Percentiles rank a stretch among this genome's conserved stretches.
These are phyloP conservation scores for Talaromyces sp. DNA, from an alignment of 2,329 filamentous ascomycete species.

Conservation along the genomic window DNA sequence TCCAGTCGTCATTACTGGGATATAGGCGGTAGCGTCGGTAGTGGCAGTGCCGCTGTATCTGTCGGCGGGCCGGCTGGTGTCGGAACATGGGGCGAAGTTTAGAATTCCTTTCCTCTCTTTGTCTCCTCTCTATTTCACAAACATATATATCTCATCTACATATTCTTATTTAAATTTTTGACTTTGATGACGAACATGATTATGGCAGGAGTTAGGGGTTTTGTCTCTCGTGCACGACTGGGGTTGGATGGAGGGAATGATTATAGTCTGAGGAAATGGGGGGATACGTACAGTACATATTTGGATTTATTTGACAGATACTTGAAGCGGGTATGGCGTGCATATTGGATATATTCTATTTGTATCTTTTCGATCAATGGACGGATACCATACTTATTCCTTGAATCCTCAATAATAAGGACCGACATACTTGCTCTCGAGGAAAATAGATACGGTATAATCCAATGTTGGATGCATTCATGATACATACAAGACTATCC, in stretches of 20 bases:
- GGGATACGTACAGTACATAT: not conserved
- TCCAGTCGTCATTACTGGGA: constrained; percentile 90
- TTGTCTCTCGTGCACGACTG: not conserved
- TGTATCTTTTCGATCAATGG: not conserved
- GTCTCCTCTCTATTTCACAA: not conserved
- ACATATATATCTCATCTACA: not conserved
- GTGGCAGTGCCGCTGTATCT: constrained; percentile 65
- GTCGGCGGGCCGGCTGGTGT: constrained; percentile 59
- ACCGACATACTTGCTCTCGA: not conserved
- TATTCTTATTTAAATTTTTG: not conserved
- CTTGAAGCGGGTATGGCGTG: not conserved
- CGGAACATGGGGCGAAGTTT: constrained; percentile 73
- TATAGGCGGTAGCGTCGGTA: constrained; percentile 73
- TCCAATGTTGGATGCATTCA: constrained; percentile 8
- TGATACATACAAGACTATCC: constrained; percentile 11
- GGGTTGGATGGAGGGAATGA: not conserved
- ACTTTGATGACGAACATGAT: not conserved
- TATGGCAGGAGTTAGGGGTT: not conserved
- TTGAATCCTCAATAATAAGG: too few species aligned
- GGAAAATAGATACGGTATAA: not conserved
- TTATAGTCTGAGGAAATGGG: not conserved
- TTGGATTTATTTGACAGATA: not conserved
- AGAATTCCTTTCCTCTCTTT: not conserved
- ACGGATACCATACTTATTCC: too few species aligned
- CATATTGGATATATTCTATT: not conserved